phyloP scores from a whole-genome alignment of 106 monocot species.

The Platanthera guangdongensis region DNA sequence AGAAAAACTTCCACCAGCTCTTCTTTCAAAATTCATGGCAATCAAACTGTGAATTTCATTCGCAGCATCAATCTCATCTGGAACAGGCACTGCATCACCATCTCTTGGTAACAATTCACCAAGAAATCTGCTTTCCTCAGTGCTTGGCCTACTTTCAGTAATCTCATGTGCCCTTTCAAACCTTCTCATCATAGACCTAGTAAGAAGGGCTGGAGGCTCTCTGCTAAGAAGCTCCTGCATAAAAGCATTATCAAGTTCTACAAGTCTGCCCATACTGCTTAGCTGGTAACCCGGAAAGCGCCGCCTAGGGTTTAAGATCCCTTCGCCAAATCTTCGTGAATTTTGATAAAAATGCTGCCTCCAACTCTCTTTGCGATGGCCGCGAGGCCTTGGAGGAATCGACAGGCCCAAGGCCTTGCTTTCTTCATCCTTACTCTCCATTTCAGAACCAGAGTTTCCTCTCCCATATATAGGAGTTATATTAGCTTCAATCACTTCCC shows the following conservation, averaged over 20 bases:
- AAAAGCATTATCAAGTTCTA: background rate
- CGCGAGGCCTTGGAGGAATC: slow-evolving; percentile 15
- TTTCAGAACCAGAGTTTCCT: slow-evolving; percentile 8
- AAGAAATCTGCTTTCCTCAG: background rate
- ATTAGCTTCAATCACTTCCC: slow-evolving; percentile 9
- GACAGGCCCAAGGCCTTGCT: background rate
- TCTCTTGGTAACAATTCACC: background rate
- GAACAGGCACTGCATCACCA: background rate
- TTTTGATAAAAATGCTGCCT: slow-evolving; percentile 8
- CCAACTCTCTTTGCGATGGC: slow-evolving; percentile 8
- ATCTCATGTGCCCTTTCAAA: background rate
- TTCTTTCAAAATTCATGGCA: background rate
- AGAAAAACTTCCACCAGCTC: background rate
- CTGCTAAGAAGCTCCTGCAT: background rate
- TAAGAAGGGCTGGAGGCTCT: background rate
- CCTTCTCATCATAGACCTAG: background rate
- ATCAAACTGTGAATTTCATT: background rate
- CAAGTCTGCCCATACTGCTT: background rate
- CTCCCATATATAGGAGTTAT: slow-evolving; percentile 18
- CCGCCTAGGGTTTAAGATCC: background rate
- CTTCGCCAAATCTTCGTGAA: slow-evolving; percentile 2
- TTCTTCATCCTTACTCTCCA: slow-evolving; percentile 2
- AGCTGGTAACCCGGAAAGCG: background rate
- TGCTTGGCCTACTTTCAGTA: background rate
- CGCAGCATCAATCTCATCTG: background rate